These are phyloP conservation scores for Cryptococcus sp. DNA, from an alignment of 1,284 basidiomycete species.

Conservation along the genomic window DNA sequence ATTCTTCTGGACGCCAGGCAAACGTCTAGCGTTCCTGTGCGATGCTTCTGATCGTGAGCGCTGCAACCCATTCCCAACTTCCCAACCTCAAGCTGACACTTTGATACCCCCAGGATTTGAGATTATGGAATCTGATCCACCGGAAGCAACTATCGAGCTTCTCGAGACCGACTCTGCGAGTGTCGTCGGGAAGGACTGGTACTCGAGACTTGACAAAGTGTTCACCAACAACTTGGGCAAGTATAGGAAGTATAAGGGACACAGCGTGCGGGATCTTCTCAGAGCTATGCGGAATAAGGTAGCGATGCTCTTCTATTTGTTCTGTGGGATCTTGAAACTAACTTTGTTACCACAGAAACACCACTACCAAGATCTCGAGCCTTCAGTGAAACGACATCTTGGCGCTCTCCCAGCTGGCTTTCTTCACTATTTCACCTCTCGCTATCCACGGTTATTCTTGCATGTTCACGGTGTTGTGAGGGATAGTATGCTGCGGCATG, in stretches of 20 bases:
- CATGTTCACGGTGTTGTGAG: conserved; percentile 82
- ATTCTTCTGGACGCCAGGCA: conserved; percentile 91
- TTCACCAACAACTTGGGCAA: conserved; percentile 95
- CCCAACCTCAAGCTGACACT: not conserved
- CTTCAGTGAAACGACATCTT: conserved; percentile 80
- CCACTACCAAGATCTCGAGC: conserved; percentile 88
- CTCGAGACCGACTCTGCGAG: conserved; percentile 70
- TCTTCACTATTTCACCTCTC: conserved; percentile 84
- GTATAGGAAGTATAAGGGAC: conserved; percentile 92
- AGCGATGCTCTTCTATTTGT: conserved; percentile 42
- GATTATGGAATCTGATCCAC: conserved; percentile 91
- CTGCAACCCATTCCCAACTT: not conserved
- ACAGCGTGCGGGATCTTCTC: conserved; percentile 85
- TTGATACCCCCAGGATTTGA: conserved; percentile 64
- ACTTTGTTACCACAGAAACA: conserved; percentile 72
- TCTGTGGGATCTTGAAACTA: not conserved
- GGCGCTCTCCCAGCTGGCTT: conserved; percentile 91
- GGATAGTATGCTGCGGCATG: conserved; percentile 65
- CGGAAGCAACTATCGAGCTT: conserved; percentile 69
- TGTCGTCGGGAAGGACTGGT: conserved; percentile 87
- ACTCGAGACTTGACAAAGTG: conserved; percentile 75
- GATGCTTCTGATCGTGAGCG: conserved; percentile 83
- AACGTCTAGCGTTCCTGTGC: conserved; percentile 87
- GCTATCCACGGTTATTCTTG: conserved; percentile 88
- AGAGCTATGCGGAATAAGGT: conserved; percentile 95